Base-by-base conservation (phyloP, 108 stramenopile species). In the Epipyxis sp. region DNA sequence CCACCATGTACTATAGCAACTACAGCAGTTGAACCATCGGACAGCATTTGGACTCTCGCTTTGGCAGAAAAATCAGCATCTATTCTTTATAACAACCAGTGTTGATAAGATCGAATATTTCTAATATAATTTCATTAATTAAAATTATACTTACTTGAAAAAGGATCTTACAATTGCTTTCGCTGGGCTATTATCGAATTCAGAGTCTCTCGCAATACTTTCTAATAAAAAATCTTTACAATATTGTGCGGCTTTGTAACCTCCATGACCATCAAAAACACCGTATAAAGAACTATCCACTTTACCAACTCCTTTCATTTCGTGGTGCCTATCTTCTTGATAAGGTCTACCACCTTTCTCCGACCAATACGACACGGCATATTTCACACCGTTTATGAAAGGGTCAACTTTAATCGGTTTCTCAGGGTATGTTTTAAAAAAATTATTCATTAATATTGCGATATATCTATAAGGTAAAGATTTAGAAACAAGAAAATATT, bases 251-350 rank as follows among this genome's bases (percentile, higher is more conserved):
- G 71, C 71, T 34, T 57, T 27, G 34, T 27, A 3, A 32, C 71
- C 71, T 42, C 71, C 71, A 74, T 74, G 71, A 27, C 71, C 71
- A 74, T 74, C 71, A 74, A 74, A 74, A 43, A 74, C 71, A 34
- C 71, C 71, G 25, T 74, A 74, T 3, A 74, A 42, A 37, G 71
- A 74, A 74, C 13, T 39, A 6, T 74, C 71, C 42, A 42, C 6
- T 42, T 6, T 6, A 13, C 65, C 65, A 37, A 35, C 34, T 27
- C 71, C 71, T 57, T 74, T 74, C 6, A 74, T 6, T 27, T 6
- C 34, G 43, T 74, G 46, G 71, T 35, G 43, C 34, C 71, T 13
- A 42, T 74, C 71, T 32, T 74, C 71, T 25, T 74, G 71, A 37
- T 74, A 74, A 27, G 71, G 71, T 54, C 71, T 39, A 6, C 32